Conservation (phyloP, 2,329 filamentous ascomycete species). For the Septoria linicola region DNA sequence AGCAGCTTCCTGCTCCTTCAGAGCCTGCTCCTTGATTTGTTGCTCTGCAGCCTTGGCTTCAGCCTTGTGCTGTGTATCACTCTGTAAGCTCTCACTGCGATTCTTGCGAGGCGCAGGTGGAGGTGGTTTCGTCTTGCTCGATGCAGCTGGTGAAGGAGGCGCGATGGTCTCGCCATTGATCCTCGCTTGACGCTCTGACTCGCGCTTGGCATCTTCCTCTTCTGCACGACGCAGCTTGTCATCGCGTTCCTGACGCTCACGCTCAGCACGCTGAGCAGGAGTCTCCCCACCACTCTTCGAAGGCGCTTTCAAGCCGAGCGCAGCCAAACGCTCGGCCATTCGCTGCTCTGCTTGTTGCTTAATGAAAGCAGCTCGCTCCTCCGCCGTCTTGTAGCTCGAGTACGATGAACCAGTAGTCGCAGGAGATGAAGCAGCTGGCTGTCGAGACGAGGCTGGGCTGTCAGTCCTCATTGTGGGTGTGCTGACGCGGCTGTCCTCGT, state of each 20-base stretch:
- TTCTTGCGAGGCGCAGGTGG: slow-evolving; percentile 75
- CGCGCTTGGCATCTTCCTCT: slow-evolving; percentile 86
- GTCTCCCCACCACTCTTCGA: slow-evolving; percentile 72
- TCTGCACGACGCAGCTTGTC: slow-evolving; percentile 86
- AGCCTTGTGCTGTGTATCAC: slow-evolving; percentile 56
- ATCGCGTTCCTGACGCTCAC: slow-evolving; percentile 82
- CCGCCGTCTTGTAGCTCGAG: slow-evolving; percentile 80
- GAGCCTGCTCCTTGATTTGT: slow-evolving; percentile 52
- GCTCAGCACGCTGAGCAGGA: slow-evolving; percentile 78
- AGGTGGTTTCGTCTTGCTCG: slow-evolving; percentile 45
- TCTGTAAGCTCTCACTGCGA: slow-evolving; percentile 56
- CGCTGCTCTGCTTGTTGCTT: slow-evolving; percentile 95
- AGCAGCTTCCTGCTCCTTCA: slow-evolving; percentile 69
- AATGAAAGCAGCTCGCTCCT: slow-evolving; percentile 92
- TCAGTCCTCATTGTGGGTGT: slow-evolving; percentile 33
- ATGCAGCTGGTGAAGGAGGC: slow-evolving; percentile 54
- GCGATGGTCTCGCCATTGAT: slow-evolving; percentile 72
- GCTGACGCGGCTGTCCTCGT: slow-evolving; percentile 34
- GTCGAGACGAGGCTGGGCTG: slow-evolving; percentile 32
- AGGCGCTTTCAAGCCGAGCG: slow-evolving; percentile 83
- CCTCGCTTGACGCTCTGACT: slow-evolving; percentile 80
- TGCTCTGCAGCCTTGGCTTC: slow-evolving; percentile 62
- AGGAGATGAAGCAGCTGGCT: slow-evolving; percentile 43
- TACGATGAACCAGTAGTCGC: slow-evolving; percentile 63
- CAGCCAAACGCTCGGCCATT: slow-evolving; percentile 93